These are phyloP conservation scores for Nothopassalora personata DNA, from an alignment of 2,329 filamentous ascomycete species.

Conservation along the genomic window DNA sequence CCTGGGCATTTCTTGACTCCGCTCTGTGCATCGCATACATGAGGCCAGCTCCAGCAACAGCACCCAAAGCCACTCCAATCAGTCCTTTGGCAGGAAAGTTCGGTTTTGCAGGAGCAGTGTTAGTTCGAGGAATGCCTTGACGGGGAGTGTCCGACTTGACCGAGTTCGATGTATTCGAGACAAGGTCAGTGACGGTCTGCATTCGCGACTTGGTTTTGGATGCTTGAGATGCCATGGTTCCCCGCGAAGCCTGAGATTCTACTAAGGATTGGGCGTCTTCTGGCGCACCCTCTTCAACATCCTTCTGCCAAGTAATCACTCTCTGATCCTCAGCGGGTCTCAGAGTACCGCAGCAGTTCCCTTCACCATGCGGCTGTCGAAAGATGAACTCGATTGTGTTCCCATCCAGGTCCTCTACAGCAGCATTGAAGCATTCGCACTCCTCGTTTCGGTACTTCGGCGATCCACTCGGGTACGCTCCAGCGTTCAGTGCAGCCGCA, in stretches of 20 bases:
- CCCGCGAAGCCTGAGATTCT: conserved; percentile 6
- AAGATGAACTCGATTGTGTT: conserved; percentile 78
- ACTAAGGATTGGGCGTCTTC: conserved; percentile 22
- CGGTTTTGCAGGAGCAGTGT: conserved; percentile 16
- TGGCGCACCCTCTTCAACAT: conserved; percentile 29
- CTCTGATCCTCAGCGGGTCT: conserved; percentile 37
- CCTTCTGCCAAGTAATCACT: conserved; percentile 44
- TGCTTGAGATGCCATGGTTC: conserved; percentile 10
- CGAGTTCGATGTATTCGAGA: conserved; percentile 21
- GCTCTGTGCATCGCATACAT: conserved; percentile 68
- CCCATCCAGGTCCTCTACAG: conserved; percentile 70
- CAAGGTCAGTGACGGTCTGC: conserved; percentile 24
- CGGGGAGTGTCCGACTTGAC: conserved; percentile 17
- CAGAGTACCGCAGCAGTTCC: conserved; percentile 35
- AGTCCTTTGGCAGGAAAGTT: conserved; percentile 25
- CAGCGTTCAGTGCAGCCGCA: conserved; percentile 61
- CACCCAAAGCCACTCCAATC: conserved; percentile 71
- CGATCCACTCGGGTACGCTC: conserved; percentile 54
- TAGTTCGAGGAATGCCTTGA: conserved; percentile 14
- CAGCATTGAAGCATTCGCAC: conserved; percentile 56
- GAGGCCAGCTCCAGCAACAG: conserved; percentile 69
- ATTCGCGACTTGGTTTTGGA: conserved; percentile 21
- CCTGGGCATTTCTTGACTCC: conserved; percentile 46
- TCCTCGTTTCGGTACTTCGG: conserved; percentile 50
- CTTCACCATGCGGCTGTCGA: conserved; percentile 33